phyloP scores from a whole-genome alignment of 345 rosid species.

The Triadica sebifera region DNA sequence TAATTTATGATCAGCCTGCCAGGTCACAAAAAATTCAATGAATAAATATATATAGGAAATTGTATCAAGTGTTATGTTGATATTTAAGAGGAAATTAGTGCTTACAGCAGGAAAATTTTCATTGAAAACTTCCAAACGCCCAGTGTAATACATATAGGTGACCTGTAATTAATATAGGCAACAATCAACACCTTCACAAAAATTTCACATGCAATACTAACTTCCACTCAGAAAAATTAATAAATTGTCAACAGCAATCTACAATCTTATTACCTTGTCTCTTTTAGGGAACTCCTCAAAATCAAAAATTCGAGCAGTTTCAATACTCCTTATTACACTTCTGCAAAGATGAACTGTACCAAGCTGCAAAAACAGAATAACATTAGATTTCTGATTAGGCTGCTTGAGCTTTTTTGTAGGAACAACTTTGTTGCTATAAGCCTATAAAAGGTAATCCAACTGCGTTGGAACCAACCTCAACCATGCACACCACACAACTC shows the following conservation, averaged over 20 bases:
- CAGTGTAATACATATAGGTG: slow-evolving; percentile 97
- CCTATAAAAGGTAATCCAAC: neutral
- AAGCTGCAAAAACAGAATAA: slow-evolving; percentile 63
- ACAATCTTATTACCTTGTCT: slow-evolving; percentile 90
- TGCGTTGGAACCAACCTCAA: neutral
- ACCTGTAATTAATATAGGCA: slow-evolving; percentile 48
- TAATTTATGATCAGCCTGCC: slow-evolving; percentile 91
- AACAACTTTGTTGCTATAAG: neutral
- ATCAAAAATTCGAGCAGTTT: slow-evolving; percentile 92
- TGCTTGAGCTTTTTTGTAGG: neutral
- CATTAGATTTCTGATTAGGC: slow-evolving; percentile 1
- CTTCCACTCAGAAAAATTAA: neutral
- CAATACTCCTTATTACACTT: slow-evolving; percentile 97
- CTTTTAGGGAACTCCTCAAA: slow-evolving; percentile 93
- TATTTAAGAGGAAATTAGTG: slow-evolving; percentile 9
- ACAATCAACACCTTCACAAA: slow-evolving; percentile 4
- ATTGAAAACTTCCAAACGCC: slow-evolving; percentile 95
- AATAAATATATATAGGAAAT: slow-evolving; percentile 10
- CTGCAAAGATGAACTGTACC: slow-evolving; percentile 97
- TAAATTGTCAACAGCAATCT: neutral
- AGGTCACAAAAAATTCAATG: slow-evolving; percentile 16
- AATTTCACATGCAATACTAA: too few species aligned
- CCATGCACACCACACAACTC: neutral
- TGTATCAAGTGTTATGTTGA: neutral
- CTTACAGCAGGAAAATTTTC: slow-evolving; percentile 95